A percentile compares a stretch with the other conserved stretches of the same genome.
These are phyloP conservation scores for Plantago rigida DNA, from an alignment of 305 asterid genomes.

Conservation along the genomic window DNA sequence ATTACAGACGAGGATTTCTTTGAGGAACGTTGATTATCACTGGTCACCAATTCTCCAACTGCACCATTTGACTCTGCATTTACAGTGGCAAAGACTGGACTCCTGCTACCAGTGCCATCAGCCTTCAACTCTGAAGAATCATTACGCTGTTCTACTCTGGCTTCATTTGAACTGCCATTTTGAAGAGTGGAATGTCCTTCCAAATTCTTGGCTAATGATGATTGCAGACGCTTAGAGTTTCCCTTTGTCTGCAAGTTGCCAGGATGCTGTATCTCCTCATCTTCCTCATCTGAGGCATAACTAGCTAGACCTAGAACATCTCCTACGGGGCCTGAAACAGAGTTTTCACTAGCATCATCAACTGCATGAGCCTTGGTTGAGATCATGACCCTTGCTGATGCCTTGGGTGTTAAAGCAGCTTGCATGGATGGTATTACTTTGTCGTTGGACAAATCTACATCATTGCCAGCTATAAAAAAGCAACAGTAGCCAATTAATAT, in stretches of 20 bases:
- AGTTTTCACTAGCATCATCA: constrained; percentile 47
- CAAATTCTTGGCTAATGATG: constrained; percentile 32
- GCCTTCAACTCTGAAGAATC: constrained; percentile 27
- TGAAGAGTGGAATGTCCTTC: constrained; percentile 32
- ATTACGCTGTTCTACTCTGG: constrained; percentile 30
- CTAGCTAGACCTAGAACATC: constrained; percentile 76
- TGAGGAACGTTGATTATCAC: constrained; percentile 31
- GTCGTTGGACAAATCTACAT: constrained; percentile 35
- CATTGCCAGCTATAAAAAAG: constrained; percentile 37
- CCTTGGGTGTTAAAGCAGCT: constrained; percentile 44
- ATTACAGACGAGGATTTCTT: constrained; percentile 29
- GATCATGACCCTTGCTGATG: constrained; percentile 52
- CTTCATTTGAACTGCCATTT: constrained; percentile 39
- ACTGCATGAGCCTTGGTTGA: constrained; percentile 44
- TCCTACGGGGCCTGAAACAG: constrained; percentile 51
- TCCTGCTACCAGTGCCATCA: not conserved
- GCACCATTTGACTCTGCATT: constrained; percentile 22
- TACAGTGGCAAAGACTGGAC: too few relatives aligned
- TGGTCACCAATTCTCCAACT: constrained; percentile 27
- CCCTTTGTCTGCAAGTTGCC: constrained; percentile 35
- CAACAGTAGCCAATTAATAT: constrained; percentile 19
- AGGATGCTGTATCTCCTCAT: constrained; percentile 50
- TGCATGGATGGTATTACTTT: constrained; percentile 38
- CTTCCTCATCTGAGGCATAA: constrained; percentile 91
- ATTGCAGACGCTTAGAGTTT: constrained; percentile 27